Base-by-base conservation (phyloP, 805 yeast species). In the Naumovozyma castellii region DNA sequence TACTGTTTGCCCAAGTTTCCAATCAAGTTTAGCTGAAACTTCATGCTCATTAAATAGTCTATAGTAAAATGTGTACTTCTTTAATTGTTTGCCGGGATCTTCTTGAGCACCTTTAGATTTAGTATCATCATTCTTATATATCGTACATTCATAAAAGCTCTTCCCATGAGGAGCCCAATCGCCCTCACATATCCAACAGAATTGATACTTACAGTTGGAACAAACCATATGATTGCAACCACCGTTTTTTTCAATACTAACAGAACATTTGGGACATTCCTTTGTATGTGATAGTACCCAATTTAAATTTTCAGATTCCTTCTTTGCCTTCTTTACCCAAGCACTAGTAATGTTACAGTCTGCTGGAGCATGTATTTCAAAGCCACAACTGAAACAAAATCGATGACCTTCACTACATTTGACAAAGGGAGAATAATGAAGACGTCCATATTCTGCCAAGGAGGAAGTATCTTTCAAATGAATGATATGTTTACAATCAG, bases 141-240 rank as follows among this genome's bases (percentile, higher is more conserved):
- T 63, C 44, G 73, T 76, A 56, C 97, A 90, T 42, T 76, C 74
- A 59, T 76, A 87, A 61, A 68, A 76, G 33, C 67, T 64, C 20
- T 70, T 66, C 3, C 76, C 77, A 62, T 90, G 97, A 13, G 62
- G 62, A 0, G 57, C 52, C 98, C 98, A 90, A 27, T 67, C 72
- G 3, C 79, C 79, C 45, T 75, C 57, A 61, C 98, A 92, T 31
- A 88, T 77, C 98, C 98, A 92, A 61, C 98, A 92, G 56, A 87
- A 92, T 56, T 88, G 84, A 57, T 75, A 62, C 10, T 59, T 55
- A 59, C 98, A 92, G 43, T 76, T 79, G 3, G 74, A 67, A 59
- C 98, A 92, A 1, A 78, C 72, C 95, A 92, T 90, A 62, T 92
- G 98, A 61, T 90, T 90, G 64, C 98, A 92, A 0, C 98, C 98